Evolutionary conservation across 306 rosid genomes (phyloP).

Genomic region (Trichosanthes cucumerina): DNA sequence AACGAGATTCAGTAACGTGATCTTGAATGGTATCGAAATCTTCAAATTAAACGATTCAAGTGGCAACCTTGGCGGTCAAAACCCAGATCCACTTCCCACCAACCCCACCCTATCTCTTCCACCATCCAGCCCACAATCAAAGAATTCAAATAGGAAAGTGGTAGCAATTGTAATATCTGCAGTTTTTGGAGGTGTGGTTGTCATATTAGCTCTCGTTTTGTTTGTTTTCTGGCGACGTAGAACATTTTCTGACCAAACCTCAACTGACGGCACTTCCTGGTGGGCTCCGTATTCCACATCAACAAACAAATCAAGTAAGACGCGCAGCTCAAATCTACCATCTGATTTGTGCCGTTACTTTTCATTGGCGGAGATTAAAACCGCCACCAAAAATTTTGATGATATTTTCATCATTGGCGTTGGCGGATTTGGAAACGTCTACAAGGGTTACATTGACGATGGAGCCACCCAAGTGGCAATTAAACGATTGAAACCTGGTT

Average conservation of each 20-base stretch:
- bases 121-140: neutral
- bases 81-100: constrained; percentile 19
- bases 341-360: constrained; percentile 19
- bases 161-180: constrained; percentile 1
- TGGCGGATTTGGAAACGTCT: constrained; percentile 39
- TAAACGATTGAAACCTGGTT: constrained; percentile 20
- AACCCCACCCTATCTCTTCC: neutral
- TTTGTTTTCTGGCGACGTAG: neutral
- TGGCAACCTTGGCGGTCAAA: constrained; percentile 27
- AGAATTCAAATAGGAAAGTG: no score
- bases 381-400: constrained; percentile 23
- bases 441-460: constrained; percentile 15
- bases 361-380: constrained; percentile 19
- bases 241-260: neutral
- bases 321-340: constrained; percentile 11
- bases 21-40: constrained; percentile 41
- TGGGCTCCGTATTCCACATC: neutral
- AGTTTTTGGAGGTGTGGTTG: constrained; percentile 2
- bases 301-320: constrained; percentile 2
- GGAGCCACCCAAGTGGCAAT: constrained; percentile 9
- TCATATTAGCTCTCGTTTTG: neutral
- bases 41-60: constrained; percentile 21
- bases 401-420: constrained; percentile 15
- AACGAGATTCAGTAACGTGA: neutral
- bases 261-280: neutral